Base-by-base conservation (phyloP, 345 rosid genomes). In the Aquilaria malaccensis region DNA sequence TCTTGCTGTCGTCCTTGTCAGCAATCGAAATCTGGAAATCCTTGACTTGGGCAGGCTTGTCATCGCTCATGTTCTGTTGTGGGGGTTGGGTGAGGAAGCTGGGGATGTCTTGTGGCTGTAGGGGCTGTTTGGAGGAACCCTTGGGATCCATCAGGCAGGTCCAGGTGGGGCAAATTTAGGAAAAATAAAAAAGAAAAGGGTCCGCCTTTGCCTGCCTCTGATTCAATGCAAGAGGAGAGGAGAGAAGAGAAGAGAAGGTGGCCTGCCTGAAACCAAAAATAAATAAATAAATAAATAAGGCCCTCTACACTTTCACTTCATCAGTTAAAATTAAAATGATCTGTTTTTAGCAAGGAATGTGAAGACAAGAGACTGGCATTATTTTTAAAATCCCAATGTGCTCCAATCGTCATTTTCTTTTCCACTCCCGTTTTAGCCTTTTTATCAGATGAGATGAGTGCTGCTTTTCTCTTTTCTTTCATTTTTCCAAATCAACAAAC, bases 11-110 rank as follows among this genome's bases (percentile, higher is more conserved):
- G 60, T 80, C 87, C 70, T 87, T 87, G 52, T 89, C 91, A 37
- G 93, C 81, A 30, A 77, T 73, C 55, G 75, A 78, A 77, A 85
- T 83, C 85, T 90, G 88, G 50, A 85, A 85, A 71, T 85, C 95
- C 72, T 87, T 87, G 66, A 85, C 61, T 75, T 85, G 85, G 2
- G 87, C 74, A 62, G 83, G 73, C 66, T 83, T 83, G 55, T 62
- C 81, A 48, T 84, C 78, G 13, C 52, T 72, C 33, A 56, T 63
- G 55, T 58, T 56, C 52, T 65, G 68, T 58, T 51, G 62, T n/a
- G 69, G 80, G 37, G 58, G 71, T 49, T 60, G 74, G 84, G 74
- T 85, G 77, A 85, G 67, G 79, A 90, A 90, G 67, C 70, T 77
- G 63, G 92, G 76, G 53, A 75, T 71, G 68, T 83, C 73, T 45